A percentile compares a stretch with the other conserved stretches of the same genome.
These are phyloP conservation scores for Paecilomyces dactylethromorphus DNA, from an alignment of 2,329 filamentous ascomycete species.

Conservation along the genomic window DNA sequence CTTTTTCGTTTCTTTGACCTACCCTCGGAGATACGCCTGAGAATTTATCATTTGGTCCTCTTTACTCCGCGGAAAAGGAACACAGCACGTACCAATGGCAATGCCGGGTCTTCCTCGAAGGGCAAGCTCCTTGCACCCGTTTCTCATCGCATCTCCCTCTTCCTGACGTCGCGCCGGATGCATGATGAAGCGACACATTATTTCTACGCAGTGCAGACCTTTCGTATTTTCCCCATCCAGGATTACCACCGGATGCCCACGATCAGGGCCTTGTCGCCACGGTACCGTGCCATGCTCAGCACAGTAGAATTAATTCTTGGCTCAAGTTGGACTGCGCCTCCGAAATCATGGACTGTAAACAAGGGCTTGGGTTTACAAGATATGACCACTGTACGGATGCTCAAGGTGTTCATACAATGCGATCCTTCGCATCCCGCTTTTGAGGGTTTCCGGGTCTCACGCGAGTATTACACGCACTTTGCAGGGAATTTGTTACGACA, in stretches of 20 bases:
- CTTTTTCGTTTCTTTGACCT: constrained; percentile 48
- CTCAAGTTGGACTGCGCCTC: constrained; percentile 53
- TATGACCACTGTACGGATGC: constrained; percentile 38
- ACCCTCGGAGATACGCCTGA: constrained; percentile 47
- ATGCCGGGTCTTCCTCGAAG: constrained; percentile 29
- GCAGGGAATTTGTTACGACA: constrained; percentile 43
- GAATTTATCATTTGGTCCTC: constrained; percentile 43
- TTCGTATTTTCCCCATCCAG: constrained; percentile 48
- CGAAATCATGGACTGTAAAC: constrained; percentile 48
- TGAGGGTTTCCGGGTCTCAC: constrained; percentile 50
- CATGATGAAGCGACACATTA: constrained; percentile 46
- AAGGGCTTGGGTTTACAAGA: constrained; percentile 44
- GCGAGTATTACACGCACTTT: constrained; percentile 53
- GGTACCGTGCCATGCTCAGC: constrained; percentile 46
- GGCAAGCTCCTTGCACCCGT: constrained; percentile 25
- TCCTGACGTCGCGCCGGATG: constrained; percentile 36
- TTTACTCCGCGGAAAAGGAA: constrained; percentile 26
- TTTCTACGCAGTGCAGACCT: constrained; percentile 48
- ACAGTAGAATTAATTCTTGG: constrained; percentile 52
- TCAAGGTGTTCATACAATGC: constrained; percentile 53
- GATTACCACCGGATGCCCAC: constrained; percentile 39
- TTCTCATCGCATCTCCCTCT: constrained; percentile 31
- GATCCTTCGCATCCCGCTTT: constrained; percentile 51
- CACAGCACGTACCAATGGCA: constrained; percentile 20
- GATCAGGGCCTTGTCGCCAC: constrained; percentile 44